Percentiles rank a stretch among this genome's conserved stretches.
phyloP scores from a whole-genome alignment of 805 yeast genomes.

The Candida cerambycidarum region DNA sequence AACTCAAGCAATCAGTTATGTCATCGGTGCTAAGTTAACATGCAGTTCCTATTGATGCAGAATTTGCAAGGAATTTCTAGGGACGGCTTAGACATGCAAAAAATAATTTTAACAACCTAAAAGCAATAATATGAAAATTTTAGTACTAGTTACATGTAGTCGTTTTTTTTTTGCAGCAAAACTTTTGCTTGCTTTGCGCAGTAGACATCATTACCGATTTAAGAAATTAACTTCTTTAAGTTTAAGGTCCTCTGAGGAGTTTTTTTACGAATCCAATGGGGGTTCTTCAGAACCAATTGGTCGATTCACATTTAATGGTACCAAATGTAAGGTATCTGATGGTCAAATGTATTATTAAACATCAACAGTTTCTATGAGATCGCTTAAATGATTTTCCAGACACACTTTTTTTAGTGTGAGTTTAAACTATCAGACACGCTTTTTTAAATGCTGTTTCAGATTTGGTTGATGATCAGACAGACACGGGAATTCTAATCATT shows the following conservation, averaged over 20 bases:
- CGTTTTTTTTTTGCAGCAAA: constrained; percentile 1
- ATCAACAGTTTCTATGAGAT: no score
- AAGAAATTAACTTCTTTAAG: not conserved
- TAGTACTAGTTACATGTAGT: not conserved
- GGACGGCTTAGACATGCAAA: not conserved
- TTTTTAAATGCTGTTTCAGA: not conserved
- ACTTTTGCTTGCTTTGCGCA: constrained; percentile 1
- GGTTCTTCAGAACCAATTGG: no score
- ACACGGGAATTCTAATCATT: no score
- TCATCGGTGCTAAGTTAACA: not conserved
- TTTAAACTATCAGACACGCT: not conserved
- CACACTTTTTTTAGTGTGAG: not conserved
- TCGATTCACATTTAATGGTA: no score
- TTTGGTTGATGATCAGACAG: not conserved
- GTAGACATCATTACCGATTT: not conserved
- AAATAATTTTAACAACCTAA: not conserved
- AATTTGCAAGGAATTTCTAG: not conserved
- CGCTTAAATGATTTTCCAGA: no score
- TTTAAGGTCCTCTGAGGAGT: not conserved
- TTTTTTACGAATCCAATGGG: no score
- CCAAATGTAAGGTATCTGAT: no score
- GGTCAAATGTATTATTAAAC: no score
- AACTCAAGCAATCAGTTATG: not conserved
- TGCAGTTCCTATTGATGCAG: not conserved
- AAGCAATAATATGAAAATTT: not conserved